These are phyloP conservation scores for Ustilago esculenta DNA, from an alignment of 1,284 basidiomycete species.

Conservation along the genomic window DNA sequence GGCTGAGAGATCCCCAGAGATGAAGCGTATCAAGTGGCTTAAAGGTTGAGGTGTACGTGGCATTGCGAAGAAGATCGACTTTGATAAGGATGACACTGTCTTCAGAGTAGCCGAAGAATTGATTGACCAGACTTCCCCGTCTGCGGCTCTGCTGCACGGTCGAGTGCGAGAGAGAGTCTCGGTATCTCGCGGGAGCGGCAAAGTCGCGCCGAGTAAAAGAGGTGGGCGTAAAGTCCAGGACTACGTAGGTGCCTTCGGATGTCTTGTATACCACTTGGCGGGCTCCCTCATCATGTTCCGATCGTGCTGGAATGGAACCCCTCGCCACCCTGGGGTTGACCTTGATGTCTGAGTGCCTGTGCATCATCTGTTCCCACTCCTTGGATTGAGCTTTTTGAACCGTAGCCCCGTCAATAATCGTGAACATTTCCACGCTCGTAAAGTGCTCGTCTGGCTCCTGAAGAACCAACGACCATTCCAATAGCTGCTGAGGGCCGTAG, in stretches of 20 bases:
- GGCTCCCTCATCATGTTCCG: background rate
- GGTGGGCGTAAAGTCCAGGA: conserved; percentile 10
- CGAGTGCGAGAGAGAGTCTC: background rate
- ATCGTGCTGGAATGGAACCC: background rate
- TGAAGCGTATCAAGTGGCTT: conserved; percentile 27
- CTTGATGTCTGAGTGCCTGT: conserved; percentile 13
- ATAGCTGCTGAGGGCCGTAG: conserved; percentile 11
- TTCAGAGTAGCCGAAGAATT: conserved; percentile 21
- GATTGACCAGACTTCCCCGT: conserved; percentile 6
- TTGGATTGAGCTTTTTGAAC: background rate
- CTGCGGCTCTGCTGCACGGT: background rate
- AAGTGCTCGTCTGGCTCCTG: conserved; percentile 1
- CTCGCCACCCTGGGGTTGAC: background rate
- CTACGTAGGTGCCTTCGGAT: conserved; percentile 4
- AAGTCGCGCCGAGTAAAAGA: conserved; percentile 14
- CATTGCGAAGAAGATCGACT: conserved; percentile 38
- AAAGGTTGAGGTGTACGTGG: conserved; percentile 25
- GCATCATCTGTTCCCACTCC: conserved; percentile 6
- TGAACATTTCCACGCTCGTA: conserved; percentile 13
- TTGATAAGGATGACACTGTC: conserved; percentile 29
- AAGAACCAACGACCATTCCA: conserved; percentile 20
- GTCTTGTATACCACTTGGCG: conserved; percentile 22
- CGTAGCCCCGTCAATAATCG: background rate
- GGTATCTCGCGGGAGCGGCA: conserved; percentile 8
- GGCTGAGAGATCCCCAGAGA: conserved; percentile 14